phyloP scores from a whole-genome alignment of 257 asterid species.

The Nicotiana benthamiana region DNA sequence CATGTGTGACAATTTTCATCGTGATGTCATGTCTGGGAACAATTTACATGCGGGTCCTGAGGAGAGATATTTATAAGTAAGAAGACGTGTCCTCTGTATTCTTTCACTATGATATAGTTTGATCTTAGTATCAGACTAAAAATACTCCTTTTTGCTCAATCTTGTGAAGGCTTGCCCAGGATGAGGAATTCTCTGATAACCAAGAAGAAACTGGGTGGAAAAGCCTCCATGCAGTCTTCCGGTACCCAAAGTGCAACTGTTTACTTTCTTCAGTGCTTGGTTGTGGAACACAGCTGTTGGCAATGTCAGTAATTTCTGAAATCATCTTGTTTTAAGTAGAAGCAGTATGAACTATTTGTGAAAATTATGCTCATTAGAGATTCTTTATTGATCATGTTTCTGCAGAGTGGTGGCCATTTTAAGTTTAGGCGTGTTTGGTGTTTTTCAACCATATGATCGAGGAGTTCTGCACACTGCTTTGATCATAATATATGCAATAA shows the following conservation, averaged over 20 bases:
- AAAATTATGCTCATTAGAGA: neutral
- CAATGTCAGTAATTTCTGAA: constrained; percentile 10
- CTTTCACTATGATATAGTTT: neutral
- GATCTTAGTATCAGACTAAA: neutral
- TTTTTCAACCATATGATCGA: constrained; percentile 20
- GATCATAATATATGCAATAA: constrained; percentile 10
- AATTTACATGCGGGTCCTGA: constrained; percentile 18
- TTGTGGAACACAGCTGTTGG: constrained; percentile 19
- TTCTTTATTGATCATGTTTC: neutral
- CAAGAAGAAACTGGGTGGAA: constrained; percentile 28
- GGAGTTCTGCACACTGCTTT: constrained; percentile 7
- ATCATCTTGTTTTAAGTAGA: neutral
- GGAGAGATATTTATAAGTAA: constrained; percentile 18
- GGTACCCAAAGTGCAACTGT: constrained; percentile 18
- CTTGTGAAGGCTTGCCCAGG: constrained; percentile 17
- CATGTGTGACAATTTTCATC: constrained; percentile 4
- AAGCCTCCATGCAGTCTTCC: constrained; percentile 22
- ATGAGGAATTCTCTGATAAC: constrained; percentile 19
- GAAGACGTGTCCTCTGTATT: neutral
- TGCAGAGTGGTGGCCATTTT: constrained; percentile 15
- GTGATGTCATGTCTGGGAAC: constrained; percentile 14
- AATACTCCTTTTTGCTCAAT: neutral
- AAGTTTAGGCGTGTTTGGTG: constrained; percentile 18
- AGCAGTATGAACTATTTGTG: neutral
- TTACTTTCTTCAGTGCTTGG: constrained; percentile 21